These are phyloP conservation scores for Botryotinia convoluta DNA, from an alignment of 2,329 filamentous ascomycete genomes.

Conservation along the genomic window DNA sequence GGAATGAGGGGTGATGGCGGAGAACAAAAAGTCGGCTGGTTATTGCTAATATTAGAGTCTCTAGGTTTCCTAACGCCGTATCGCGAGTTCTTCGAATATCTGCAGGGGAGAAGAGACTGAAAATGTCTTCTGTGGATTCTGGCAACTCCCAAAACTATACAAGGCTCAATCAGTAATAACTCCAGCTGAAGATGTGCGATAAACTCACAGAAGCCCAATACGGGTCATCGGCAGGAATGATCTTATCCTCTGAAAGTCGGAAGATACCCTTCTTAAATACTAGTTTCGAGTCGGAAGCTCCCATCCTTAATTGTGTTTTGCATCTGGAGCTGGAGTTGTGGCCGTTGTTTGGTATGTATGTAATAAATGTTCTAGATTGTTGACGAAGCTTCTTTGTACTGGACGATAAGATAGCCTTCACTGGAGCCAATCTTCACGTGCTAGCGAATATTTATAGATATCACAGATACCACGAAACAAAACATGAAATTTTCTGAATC, in stretches of 20 bases:
- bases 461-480: background rate
- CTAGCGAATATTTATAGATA: background rate
- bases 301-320: constrained; percentile 58
- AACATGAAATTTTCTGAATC: background rate
- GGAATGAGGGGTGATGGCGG: constrained; percentile 87
- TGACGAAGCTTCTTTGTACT: constrained; percentile 15
- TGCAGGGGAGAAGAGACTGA: constrained; percentile 86
- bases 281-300: constrained; percentile 97
- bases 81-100: constrained; percentile 89
- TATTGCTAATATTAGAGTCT: constrained; percentile 80
- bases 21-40: constrained; percentile 80
- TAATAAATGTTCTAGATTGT: constrained; percentile 20
- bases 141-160: constrained; percentile 95
- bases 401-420: constrained; percentile 15
- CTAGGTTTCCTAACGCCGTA: constrained; percentile 78
- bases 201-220: constrained; percentile 86
- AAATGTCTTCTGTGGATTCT: constrained; percentile 92
- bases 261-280: constrained; percentile 99
- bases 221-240: constrained; percentile 81
- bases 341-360: constrained; percentile 19
- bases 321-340: constrained; percentile 28
- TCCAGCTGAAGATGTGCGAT: constrained; percentile 10
- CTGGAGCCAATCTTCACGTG: constrained; percentile 17
- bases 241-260: constrained; percentile 84
- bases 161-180: constrained; percentile 22